Conservation (phyloP, 805 yeast species). For the Saturnispora sanitii region DNA sequence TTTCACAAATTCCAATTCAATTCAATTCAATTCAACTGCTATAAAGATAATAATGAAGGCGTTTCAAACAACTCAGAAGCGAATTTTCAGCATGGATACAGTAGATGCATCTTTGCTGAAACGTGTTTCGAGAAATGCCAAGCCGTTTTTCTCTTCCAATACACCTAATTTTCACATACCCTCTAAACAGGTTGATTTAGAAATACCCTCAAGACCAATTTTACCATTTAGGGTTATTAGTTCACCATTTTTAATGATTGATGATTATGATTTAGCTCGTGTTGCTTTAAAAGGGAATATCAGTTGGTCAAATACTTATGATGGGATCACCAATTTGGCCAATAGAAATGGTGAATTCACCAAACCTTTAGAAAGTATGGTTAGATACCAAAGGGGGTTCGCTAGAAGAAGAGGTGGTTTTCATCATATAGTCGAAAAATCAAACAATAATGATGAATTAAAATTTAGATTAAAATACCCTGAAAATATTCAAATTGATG, state of each 20-base stretch:
- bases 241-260: neutral
- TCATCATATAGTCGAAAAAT: neutral
- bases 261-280: neutral
- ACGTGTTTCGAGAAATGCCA: no score
- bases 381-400: neutral
- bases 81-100: no score
- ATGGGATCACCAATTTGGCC: neutral
- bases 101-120: no score
- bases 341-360: neutral
- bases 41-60: no score
- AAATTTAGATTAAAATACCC: neutral
- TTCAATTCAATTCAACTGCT: no score
- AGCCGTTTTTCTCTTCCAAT: no score
- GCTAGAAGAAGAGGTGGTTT: neutral
- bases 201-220: neutral
- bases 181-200: no score
- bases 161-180: neutral
- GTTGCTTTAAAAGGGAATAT: neutral
- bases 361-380: neutral
- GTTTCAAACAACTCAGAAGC: no score
- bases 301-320: neutral
- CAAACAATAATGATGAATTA: neutral
- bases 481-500: neutral
- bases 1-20: no score
- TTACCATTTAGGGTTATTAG: neutral